Evolutionary conservation across 768 basidiomycete species (phyloP).

Genomic region (Amanita inopinata): DNA sequence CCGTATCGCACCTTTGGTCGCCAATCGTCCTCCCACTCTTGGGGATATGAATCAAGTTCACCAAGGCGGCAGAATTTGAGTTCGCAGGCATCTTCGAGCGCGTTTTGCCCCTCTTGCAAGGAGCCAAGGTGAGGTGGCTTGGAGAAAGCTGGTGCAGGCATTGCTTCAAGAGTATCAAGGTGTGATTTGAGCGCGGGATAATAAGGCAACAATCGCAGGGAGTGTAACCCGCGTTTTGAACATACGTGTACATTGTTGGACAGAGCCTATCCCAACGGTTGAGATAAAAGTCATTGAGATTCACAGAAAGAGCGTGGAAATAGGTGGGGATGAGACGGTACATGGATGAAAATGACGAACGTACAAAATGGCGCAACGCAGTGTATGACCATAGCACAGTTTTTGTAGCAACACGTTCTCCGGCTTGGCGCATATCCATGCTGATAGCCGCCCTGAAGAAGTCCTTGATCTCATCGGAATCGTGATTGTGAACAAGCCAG

Average conservation of each 20-base stretch:
- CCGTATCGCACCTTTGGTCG: conserved; percentile 47
- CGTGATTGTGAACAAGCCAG: conserved; percentile 61
- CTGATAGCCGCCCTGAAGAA: conserved; percentile 60
- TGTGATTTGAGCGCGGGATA: conserved; percentile 51
- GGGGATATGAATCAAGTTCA: conserved; percentile 22
- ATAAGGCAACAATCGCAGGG: conserved; percentile 52
- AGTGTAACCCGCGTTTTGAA: conserved; percentile 55
- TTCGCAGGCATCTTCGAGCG: conserved; percentile 58
- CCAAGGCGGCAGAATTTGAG: conserved; percentile 37
- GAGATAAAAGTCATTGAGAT: conserved; percentile 11
- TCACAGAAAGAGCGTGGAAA: conserved; percentile 8
- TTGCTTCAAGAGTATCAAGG: conserved; percentile 49
- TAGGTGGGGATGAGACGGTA: background rate
- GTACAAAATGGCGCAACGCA: conserved; percentile 63
- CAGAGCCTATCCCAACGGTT: conserved; percentile 38
- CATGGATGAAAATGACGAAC: conserved; percentile 14
- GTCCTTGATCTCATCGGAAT: conserved; percentile 63
- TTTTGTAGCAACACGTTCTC: conserved; percentile 72
- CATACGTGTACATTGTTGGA: conserved; percentile 65
- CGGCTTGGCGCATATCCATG: conserved; percentile 73
- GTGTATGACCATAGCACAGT: conserved; percentile 76
- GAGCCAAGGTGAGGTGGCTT: conserved; percentile 61
- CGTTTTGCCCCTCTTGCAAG: conserved; percentile 45
- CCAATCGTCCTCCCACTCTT: conserved; percentile 51
- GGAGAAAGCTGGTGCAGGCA: conserved; percentile 45